These are phyloP conservation scores for Tolypocladium sp. DNA, from an alignment of 2,329 filamentous ascomycete species.

Conservation along the genomic window DNA sequence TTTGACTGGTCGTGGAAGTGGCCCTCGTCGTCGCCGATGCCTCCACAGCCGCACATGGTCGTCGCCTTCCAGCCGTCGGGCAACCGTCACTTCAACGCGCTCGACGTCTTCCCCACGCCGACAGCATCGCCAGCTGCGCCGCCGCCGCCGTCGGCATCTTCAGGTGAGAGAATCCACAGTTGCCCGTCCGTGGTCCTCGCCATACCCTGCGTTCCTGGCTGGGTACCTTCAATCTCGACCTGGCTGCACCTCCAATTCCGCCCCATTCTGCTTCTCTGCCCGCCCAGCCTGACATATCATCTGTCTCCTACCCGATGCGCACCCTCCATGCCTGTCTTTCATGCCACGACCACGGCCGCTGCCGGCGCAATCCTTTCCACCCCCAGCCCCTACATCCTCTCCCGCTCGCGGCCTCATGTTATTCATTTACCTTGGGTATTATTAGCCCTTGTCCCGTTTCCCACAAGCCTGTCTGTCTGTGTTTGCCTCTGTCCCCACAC, in stretches of 20 bases:
- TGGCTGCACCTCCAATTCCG: neutral
- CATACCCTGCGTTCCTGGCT: too few species aligned
- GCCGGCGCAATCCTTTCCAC: too few species aligned
- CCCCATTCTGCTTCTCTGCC: too few species aligned
- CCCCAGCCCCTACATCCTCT: neutral
- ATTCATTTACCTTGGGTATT: neutral
- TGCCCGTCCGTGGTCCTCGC: neutral
- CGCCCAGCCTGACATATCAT: neutral
- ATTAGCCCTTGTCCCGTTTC: too few species aligned
- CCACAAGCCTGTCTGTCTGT: neutral
- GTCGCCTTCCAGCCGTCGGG: neutral
- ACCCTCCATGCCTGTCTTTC: neutral
- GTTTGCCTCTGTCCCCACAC: conserved; percentile 1
- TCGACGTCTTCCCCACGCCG: neutral
- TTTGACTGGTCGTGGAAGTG: conserved; percentile 5
- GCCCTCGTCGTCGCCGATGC: conserved; percentile 1
- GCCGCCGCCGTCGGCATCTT: neutral
- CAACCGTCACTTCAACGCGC: neutral
- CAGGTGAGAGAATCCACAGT: conserved; percentile 1
- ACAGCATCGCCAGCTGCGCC: too few species aligned
- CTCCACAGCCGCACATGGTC: conserved; percentile 1
- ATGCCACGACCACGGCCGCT: neutral
- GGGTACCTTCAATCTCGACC: neutral
- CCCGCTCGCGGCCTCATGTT: neutral
- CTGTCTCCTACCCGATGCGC: neutral